These are phyloP conservation scores for Pleurostoma richardsiae DNA, from an alignment of 2,329 filamentous ascomycete genomes.

Conservation along the genomic window DNA sequence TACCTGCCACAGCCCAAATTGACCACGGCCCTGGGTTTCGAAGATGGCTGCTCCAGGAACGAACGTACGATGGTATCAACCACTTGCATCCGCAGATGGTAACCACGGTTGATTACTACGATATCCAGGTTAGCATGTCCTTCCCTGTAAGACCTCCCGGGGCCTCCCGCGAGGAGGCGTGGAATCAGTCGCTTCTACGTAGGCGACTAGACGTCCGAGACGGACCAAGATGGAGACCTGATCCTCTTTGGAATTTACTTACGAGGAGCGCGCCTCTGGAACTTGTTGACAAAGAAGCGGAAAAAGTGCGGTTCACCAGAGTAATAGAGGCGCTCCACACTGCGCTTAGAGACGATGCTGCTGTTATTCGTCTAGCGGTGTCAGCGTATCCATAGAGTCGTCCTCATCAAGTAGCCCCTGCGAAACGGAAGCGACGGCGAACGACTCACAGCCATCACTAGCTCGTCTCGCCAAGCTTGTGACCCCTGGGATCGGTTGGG, in stretches of 20 bases:
- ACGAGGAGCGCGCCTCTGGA: conserved; percentile 70
- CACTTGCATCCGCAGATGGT: conserved; percentile 79
- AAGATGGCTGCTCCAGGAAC: conserved; percentile 55
- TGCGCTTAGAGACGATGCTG: conserved; percentile 87
- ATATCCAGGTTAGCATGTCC: too few relatives aligned
- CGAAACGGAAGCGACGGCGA: neutral
- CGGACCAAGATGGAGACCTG: too few relatives aligned
- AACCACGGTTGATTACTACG: conserved; percentile 75
- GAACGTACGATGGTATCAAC: conserved; percentile 68
- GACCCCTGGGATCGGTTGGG: too few relatives aligned
- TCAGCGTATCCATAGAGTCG: too few relatives aligned
- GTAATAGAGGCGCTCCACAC: conserved; percentile 86
- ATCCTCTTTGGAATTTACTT: too few relatives aligned
- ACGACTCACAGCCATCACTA: conserved; percentile 49
- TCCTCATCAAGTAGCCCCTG: too few relatives aligned
- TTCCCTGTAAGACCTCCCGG: too few relatives aligned
- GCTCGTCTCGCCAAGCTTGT: conserved; percentile 34
- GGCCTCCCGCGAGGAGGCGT: too few relatives aligned
- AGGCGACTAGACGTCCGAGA: too few relatives aligned
- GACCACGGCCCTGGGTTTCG: conserved; percentile 66
- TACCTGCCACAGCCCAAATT: conserved; percentile 90
- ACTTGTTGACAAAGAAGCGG: conserved; percentile 80
- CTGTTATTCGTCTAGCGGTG: conserved; percentile 71
- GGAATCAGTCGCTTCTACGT: too few relatives aligned
- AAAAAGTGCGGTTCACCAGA: conserved; percentile 76